These are phyloP conservation scores for Candida mesenterica DNA, from an alignment of 1,139 yeast genomes.

Conservation along the genomic window DNA sequence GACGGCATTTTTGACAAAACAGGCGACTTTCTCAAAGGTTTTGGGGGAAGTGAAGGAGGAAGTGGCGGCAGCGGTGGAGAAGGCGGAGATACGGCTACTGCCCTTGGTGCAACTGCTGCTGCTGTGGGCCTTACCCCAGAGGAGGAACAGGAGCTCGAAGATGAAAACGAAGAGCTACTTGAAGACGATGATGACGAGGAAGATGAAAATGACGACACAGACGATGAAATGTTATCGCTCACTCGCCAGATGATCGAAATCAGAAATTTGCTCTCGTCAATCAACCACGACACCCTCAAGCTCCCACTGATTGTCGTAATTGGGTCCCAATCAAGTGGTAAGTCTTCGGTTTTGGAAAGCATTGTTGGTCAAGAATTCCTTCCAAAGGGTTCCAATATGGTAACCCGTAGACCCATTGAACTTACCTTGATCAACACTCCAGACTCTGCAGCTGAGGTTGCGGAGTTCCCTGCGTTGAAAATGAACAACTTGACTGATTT, in stretches of 20 bases:
- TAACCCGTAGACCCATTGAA: constrained; percentile 92
- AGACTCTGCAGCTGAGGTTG: constrained; percentile 76
- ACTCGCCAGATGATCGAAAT: constrained; percentile 98
- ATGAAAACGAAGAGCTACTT: constrained; percentile 31
- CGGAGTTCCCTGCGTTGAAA: constrained; percentile 91
- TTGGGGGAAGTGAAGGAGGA: constrained; percentile 20
- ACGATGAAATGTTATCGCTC: constrained; percentile 76
- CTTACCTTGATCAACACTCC: constrained; percentile 88
- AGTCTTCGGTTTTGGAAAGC: constrained; percentile 89
- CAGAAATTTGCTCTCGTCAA: constrained; percentile 69
- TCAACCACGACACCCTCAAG: constrained; percentile 78
- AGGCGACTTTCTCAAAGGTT: constrained; percentile 37
- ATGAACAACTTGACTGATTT: constrained; percentile 83
- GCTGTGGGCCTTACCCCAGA: constrained; percentile 44
- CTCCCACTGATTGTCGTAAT: constrained; percentile 94
- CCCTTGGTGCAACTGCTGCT: constrained; percentile 47
- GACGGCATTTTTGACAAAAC: constrained; percentile 45
- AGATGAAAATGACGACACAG: constrained; percentile 50
- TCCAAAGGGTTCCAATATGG: constrained; percentile 96
- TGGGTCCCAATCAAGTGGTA: constrained; percentile 97
- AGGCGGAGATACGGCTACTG: constrained; percentile 36
- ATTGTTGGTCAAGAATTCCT: constrained; percentile 93
- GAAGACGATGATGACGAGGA: constrained; percentile 41
- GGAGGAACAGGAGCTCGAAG: constrained; percentile 21
- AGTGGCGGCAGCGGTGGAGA: constrained; percentile 31